A percentile compares a stretch with the other conserved stretches of the same genome.
Evolutionary conservation across 2,329 filamentous ascomycete genomes (phyloP).

Genomic region (Dactylonectria macrodidyma): DNA sequence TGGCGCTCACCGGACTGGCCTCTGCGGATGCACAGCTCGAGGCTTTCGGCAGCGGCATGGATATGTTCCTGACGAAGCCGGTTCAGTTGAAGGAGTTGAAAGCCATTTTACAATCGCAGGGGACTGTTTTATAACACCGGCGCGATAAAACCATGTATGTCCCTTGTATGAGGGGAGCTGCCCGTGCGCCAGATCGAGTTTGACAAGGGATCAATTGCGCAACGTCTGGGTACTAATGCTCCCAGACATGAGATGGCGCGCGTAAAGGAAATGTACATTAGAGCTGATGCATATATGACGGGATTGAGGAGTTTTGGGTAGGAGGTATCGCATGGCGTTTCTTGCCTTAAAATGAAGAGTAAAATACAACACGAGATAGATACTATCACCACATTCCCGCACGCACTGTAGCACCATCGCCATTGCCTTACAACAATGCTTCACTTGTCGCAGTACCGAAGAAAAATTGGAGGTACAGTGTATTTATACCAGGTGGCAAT

Average conservation of each 20-base stretch:
- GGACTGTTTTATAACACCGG: not conserved
- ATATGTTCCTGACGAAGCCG: constrained; percentile 69
- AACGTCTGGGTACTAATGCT: not conserved
- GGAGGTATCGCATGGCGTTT: no score
- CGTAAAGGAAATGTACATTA: not conserved
- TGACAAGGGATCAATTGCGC: not conserved
- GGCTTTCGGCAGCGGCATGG: constrained; percentile 66
- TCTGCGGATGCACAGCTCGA: constrained; percentile 65
- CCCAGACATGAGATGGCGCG: not conserved
- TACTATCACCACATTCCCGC: no score
- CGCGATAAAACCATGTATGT: no score
- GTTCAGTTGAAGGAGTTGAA: constrained; percentile 60
- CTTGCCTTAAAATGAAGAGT: no score
- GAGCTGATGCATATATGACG: not conserved
- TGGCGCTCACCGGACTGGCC: constrained; percentile 68
- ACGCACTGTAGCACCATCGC: no score
- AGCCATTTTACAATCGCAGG: constrained; percentile 22
- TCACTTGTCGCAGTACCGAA: no score
- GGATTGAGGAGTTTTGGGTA: no score
- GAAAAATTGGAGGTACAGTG: no score
- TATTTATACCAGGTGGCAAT: no score
- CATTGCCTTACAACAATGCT: no score
- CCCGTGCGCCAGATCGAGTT: no score
- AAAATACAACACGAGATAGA: no score
- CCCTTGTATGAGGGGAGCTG: not conserved